These are phyloP conservation scores for Neoboletus subvelutipes DNA, from an alignment of 768 basidiomycete genomes.

Conservation along the genomic window DNA sequence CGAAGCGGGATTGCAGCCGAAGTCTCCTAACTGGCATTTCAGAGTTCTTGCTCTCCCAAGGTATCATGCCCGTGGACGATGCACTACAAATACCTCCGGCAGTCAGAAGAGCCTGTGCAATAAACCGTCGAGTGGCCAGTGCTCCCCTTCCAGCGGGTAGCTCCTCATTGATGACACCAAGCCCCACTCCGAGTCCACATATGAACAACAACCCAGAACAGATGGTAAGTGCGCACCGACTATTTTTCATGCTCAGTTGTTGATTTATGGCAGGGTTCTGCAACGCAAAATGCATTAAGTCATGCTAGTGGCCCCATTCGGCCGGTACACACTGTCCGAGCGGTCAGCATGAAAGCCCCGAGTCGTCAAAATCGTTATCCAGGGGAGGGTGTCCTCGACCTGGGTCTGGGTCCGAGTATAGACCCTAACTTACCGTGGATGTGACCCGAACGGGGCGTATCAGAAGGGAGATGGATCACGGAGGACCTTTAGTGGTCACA, in stretches of 20 bases:
- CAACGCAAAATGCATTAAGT: neutral
- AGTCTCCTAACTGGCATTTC: neutral
- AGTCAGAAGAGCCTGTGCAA: slow-evolving; percentile 15
- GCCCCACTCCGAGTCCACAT: slow-evolving; percentile 10
- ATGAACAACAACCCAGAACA: neutral
- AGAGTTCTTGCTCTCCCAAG: slow-evolving; percentile 54
- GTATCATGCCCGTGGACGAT: slow-evolving; percentile 42
- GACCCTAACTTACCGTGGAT: neutral
- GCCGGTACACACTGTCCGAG: neutral
- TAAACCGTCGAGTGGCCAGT: slow-evolving; percentile 37
- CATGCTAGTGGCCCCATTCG: neutral
- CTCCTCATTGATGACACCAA: neutral
- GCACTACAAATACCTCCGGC: slow-evolving; percentile 12
- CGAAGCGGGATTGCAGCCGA: neutral
- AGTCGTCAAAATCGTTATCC: slow-evolving; percentile 2
- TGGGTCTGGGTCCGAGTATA: neutral
- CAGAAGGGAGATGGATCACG: neutral
- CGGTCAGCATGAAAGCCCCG: slow-evolving; percentile 11
- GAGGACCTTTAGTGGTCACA: neutral
- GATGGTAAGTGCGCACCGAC: slow-evolving; percentile 3
- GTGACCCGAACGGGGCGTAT: neutral
- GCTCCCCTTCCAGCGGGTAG: neutral
- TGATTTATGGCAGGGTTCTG: neutral
- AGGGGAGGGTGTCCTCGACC: slow-evolving; percentile 20
- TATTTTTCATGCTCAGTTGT: neutral